Evolutionary conservation across 2,329 filamentous ascomycete genomes (phyloP), one percentile per base, ranked within the genome.

Genomic region (Nemania serpens): DNA sequence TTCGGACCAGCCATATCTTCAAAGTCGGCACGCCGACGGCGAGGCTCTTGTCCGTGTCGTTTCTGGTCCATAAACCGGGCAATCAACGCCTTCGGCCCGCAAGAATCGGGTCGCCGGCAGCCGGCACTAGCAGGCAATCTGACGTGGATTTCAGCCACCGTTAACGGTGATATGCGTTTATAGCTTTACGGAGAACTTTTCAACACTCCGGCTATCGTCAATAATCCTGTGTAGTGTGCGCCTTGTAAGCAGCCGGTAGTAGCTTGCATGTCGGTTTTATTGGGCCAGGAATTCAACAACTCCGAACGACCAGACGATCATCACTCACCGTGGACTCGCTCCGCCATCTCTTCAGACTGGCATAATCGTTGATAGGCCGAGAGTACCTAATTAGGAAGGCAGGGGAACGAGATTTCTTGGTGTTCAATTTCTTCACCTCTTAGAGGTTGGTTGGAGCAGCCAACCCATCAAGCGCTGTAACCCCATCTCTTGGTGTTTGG

Each of bases 51-150:
- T 41, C 61, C 59, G 49, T 57, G 56, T 63, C 52, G 55, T 49
- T 59, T 61, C 59, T 63, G 33, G 56, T 58, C 56, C 34, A 63
- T 55, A 62, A 48, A 64, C 54, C 55, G 61, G 55, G 58, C 25
- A 59, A 63, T 63, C 51, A 57, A 55, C 55, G 51, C 55, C 49
- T 61, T 59, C 50, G 43, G 42, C 48, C 58, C 51, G 51, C 54
- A 61, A 64, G 49, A 61, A 52, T 52, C 34, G 61, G 54, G 48
- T 57, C 48, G 34, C 49, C 55, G 55, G 59, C 45, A 60, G 52
- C 54, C 59, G 56, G 60, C 45, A 54, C 52, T 34, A 60, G 46
- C 46, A 56, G 37, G 39, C 47, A 37, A 41, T 55, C 37, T 55
- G 22, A 46, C 39, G 22, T 37, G 57, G 46, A 45, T 25, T 39